Base-by-base conservation (phyloP, 2,329 filamentous ascomycete genomes). In the Geosmithia flava region DNA sequence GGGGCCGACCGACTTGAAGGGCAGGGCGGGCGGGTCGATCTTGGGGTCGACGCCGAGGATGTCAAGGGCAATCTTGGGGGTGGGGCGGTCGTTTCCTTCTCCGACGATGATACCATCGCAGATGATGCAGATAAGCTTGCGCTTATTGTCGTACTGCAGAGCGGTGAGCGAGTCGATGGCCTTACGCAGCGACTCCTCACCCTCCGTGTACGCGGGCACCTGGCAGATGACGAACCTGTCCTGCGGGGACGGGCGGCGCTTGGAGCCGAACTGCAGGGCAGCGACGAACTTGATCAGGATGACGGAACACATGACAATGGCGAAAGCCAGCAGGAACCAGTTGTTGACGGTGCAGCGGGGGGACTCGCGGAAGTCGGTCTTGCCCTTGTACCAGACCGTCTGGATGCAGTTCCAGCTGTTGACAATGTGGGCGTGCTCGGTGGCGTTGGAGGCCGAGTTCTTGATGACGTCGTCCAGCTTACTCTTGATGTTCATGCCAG, bases 191-290 rank as follows among this genome's bases (percentile, higher is more conserved):
- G 90, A 91, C 58, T 98, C 93, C 71, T 98, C 93, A 57, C 89
- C 93, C 71, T 98, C 93, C 0, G 93, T 98, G 61, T 98, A 98
- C 5, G 93, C 93, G 10, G 93, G 93, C 30, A 98, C 89, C 65
- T 96, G 89, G 66, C 93, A 97, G 55, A 98, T 97, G 57, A 98
- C 90, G 58, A 98, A 98, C 63, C 97, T 98, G 66, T 98, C 93
- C 65, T 97, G 93, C 39, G 89, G 85, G 6, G 85, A 77, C 2
- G 93, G 93, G 17, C 87, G 83, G 50, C 87, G 80, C 70, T 96
- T 96, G 5, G 89, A 89, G 44, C 91, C 90, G 51, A 98, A 87
- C 59, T 96, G 93, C 42, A 98, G 75, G 13, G 93, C 93, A 47
- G 93, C 82, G 59, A 98, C 64, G 69, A 98, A 98, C 67, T 97